A percentile compares a stretch with the other conserved stretches of the same genome.
phyloP scores from a whole-genome alignment of 2,329 filamentous ascomycete genomes.

The Stagonosporopsis cucurbitacearum region DNA sequence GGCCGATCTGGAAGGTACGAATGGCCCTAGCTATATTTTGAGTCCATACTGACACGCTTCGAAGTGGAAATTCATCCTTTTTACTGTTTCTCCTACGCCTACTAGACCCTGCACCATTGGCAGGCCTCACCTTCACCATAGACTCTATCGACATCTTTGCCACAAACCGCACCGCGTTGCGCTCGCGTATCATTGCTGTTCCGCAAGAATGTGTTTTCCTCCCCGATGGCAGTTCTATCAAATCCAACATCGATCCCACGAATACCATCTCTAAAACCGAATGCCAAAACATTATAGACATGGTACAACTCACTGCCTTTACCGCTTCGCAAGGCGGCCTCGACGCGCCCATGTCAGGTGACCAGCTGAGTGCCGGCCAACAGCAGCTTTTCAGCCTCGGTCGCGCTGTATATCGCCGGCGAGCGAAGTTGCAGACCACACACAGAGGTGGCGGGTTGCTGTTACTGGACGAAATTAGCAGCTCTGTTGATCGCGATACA shows the following conservation, averaged over 20 bases:
- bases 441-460: constrained; percentile 12
- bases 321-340: constrained; percentile 30
- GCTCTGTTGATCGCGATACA: constrained; percentile 62
- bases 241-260: constrained; percentile 7
- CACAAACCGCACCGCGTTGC: constrained; percentile 1
- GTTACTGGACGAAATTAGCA: constrained; percentile 20
- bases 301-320: constrained; percentile 49
- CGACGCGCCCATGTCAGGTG: background rate
- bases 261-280: constrained; percentile 33
- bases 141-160: background rate
- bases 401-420: constrained; percentile 56
- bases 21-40: background rate
- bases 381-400: constrained; percentile 67
- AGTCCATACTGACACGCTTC: background rate
- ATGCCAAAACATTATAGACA: constrained; percentile 19
- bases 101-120: background rate
- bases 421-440: background rate
- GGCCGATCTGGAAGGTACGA: constrained; percentile 22
- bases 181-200: constrained; percentile 18
- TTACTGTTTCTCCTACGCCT: background rate
- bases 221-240: constrained; percentile 6
- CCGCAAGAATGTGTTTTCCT: constrained; percentile 22
- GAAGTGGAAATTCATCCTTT: constrained; percentile 2
- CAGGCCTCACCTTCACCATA: constrained; percentile 1
- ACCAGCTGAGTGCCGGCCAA: constrained; percentile 54